A percentile compares a stretch with the other conserved stretches of the same genome.
phyloP scores from a whole-genome alignment of 148 eudicot species.

The Nyssa sinensis region DNA sequence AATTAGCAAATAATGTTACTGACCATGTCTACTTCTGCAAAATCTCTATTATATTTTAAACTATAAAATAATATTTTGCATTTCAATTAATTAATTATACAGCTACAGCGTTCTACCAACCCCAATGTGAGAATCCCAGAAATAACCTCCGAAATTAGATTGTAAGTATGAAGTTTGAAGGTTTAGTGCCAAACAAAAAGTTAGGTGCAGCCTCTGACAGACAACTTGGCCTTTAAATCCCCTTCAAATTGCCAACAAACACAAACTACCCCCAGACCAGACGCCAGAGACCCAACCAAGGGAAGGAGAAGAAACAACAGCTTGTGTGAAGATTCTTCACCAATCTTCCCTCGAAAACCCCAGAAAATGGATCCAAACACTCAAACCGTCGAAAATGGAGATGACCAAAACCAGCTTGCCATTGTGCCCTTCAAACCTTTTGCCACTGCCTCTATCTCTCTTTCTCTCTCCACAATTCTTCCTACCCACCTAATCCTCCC shows the following conservation, averaged over 20 bases:
- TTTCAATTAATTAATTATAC: no score
- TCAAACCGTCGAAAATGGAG: conserved; percentile 20
- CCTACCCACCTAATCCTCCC: conserved; percentile 58
- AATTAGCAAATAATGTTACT: no score
- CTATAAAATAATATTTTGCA: no score
- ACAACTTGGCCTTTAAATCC: no score
- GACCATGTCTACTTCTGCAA: no score
- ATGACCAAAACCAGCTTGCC: conserved; percentile 22
- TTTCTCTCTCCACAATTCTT: conserved; percentile 60
- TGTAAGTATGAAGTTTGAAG: not conserved
- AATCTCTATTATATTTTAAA: no score
- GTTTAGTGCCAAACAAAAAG: not conserved
- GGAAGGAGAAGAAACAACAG: not conserved
- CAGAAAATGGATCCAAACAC: conserved; percentile 4
- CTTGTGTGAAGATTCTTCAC: conserved; percentile 19
- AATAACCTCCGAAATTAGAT: not conserved
- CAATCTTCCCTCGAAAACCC: not conserved
- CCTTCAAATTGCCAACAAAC: not conserved
- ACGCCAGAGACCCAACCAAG: not conserved
- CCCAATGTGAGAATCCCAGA: not conserved
- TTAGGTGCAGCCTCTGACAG: not conserved
- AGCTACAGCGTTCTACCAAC: not conserved
- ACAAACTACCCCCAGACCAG: not conserved
- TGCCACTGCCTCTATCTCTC: conserved; percentile 63
- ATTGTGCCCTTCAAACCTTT: conserved; percentile 12